A percentile compares a stretch with the other conserved stretches of the same genome.
Evolutionary conservation across 441 rosid species (phyloP).

Genomic region (Corymbia calophylla): DNA sequence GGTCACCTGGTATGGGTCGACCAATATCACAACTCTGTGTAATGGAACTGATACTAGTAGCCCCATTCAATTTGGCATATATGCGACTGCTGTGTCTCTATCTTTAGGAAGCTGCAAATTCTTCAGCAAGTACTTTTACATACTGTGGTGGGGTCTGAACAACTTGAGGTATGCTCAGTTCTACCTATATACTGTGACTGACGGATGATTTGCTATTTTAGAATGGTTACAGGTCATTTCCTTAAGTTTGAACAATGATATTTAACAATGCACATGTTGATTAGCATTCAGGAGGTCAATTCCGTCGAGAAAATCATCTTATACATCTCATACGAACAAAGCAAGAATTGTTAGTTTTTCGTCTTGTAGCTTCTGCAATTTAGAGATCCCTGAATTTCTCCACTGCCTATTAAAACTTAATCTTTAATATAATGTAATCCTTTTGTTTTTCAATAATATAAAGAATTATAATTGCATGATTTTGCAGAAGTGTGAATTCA

Average conservation of each 20-base stretch:
- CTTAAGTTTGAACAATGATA: background rate
- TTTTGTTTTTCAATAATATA: background rate
- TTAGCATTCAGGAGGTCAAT: background rate
- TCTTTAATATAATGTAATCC: background rate
- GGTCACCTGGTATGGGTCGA: slow-evolving; percentile 45
- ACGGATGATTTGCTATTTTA: background rate
- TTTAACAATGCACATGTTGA: background rate
- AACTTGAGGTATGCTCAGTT: slow-evolving; percentile 54
- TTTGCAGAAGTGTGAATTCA: background rate
- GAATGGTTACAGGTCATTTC: background rate
- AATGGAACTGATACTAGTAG: slow-evolving; percentile 18
- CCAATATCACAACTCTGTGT: slow-evolving; percentile 54
- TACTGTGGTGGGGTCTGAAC: slow-evolving; percentile 93
- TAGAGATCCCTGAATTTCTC: background rate
- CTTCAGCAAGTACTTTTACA: slow-evolving; percentile 70
- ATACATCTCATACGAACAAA: background rate
- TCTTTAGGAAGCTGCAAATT: slow-evolving; percentile 50
- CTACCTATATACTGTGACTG: background rate
- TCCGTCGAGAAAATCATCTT: background rate
- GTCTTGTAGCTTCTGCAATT: background rate
- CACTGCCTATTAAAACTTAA: background rate
- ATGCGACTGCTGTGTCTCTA: slow-evolving; percentile 51
- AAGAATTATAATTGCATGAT: background rate
- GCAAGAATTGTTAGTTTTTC: background rate
- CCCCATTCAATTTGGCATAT: slow-evolving; percentile 65